Conservation (phyloP, 805 yeast species). For the Schwanniomyces sp. region DNA sequence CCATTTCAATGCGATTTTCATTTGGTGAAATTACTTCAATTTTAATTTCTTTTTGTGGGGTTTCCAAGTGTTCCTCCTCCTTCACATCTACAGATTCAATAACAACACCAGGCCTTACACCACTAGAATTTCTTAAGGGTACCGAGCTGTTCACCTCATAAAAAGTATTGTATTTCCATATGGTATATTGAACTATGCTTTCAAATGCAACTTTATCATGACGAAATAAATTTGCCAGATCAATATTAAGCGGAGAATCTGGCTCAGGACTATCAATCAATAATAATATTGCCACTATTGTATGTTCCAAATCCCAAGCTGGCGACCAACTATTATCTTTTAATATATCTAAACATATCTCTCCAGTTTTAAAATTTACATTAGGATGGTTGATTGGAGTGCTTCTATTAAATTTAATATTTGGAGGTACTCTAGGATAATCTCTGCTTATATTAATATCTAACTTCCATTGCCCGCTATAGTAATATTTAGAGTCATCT, state of each 20-base stretch:
- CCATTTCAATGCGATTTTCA: not conserved
- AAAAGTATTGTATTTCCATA: conserved; percentile 39
- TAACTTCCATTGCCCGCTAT: conserved; percentile 52
- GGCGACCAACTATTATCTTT: conserved; percentile 66
- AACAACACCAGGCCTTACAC: not conserved
- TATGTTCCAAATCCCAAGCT: conserved; percentile 62
- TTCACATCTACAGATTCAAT: not conserved
- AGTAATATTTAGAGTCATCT: conserved; percentile 48
- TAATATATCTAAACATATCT: conserved; percentile 68
- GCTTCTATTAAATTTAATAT: conserved; percentile 40
- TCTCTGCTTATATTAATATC: conserved; percentile 41
- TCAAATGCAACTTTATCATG: conserved; percentile 39
- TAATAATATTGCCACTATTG: conserved; percentile 56
- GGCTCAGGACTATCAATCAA: conserved; percentile 67
- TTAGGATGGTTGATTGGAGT: conserved; percentile 45
- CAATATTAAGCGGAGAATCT: conserved; percentile 69
- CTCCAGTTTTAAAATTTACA: conserved; percentile 51
- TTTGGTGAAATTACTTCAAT: not conserved
- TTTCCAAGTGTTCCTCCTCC: not conserved
- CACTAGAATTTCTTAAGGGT: not conserved
- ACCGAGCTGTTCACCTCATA: conserved; percentile 5
- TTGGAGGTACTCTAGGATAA: conserved; percentile 65
- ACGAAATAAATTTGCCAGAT: conserved; percentile 60
- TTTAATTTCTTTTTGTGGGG: not conserved
- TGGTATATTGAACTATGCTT: conserved; percentile 38